Evolutionary conservation across 768 basidiomycete species (phyloP).

Genomic region (Flagelloscypha sp.): DNA sequence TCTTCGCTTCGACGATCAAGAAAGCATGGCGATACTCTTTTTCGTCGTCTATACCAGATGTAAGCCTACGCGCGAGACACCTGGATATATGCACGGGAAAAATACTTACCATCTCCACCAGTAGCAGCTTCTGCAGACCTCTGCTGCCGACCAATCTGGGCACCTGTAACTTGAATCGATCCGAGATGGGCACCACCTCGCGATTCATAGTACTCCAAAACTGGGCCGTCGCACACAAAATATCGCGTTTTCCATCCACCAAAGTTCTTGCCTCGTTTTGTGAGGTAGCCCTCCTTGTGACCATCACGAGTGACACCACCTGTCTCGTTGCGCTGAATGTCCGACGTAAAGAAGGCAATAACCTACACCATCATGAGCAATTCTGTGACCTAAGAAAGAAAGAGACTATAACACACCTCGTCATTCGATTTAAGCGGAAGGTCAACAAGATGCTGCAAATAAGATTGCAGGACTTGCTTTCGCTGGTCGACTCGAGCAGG

Average conservation of each 20-base stretch:
- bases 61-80: too few relatives aligned
- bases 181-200: conserved; percentile 89
- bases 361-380: too few relatives aligned
- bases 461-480: conserved; percentile 79
- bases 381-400: too few relatives aligned
- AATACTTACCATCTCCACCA: too few relatives aligned
- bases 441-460: conserved; percentile 75
- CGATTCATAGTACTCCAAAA: conserved; percentile 94
- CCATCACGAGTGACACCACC: conserved; percentile 73
- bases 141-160: conserved; percentile 95
- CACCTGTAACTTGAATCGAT: conserved; percentile 82
- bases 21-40: conserved; percentile 96
- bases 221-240: conserved; percentile 86
- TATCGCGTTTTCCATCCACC: conserved; percentile 97
- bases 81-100: too few relatives aligned
- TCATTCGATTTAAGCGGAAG: conserved; percentile 82
- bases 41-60: conserved; percentile 62
- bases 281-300: conserved; percentile 92
- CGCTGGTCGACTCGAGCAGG: conserved; percentile 95
- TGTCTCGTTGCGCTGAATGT: conserved; percentile 69
- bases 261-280: conserved; percentile 95
- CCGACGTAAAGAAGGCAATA: conserved; percentile 87
- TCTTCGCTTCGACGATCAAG: conserved; percentile 87
- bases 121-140: too few relatives aligned
- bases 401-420: too few relatives aligned